A percentile compares a stretch with the other conserved stretches of the same genome.
Evolutionary conservation across 2,329 filamentous ascomycete species (phyloP).

Genomic region (Cladosporium halotolerans): DNA sequence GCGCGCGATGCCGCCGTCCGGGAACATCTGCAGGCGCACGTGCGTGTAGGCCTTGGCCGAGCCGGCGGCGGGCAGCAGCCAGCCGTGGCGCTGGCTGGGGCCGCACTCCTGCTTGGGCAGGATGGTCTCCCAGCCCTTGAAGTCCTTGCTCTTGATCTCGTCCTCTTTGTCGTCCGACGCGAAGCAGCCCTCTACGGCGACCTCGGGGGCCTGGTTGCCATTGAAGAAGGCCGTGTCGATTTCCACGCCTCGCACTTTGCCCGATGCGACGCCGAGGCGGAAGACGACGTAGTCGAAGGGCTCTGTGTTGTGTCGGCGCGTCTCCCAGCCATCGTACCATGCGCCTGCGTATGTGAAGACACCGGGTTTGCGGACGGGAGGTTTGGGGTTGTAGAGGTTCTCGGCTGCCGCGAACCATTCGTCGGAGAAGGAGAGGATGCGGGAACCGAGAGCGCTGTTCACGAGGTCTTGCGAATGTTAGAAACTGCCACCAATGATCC

Average conservation of each 20-base stretch:
- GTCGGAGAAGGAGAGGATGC: conserved; percentile 51
- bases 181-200: conserved; percentile 73
- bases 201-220: conserved; percentile 73
- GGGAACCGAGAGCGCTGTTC: conserved; percentile 45
- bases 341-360: conserved; percentile 55
- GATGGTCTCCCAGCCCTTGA: conserved; percentile 61
- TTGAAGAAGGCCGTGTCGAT: conserved; percentile 77
- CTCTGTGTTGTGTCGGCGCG: conserved; percentile 52
- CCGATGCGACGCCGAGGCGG: conserved; percentile 57
- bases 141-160: conserved; percentile 46
- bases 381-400: conserved; percentile 53
- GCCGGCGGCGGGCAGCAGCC: conserved; percentile 55
- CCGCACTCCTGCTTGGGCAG: conserved; percentile 65
- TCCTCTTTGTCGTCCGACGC: conserved; percentile 56
- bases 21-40: conserved; percentile 76
- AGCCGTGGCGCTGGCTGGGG: conserved; percentile 65
- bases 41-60: conserved; percentile 68
- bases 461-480: conserved; percentile 42
- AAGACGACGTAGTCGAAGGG: conserved; percentile 56
- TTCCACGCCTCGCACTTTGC: conserved; percentile 67
- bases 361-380: conserved; percentile 51
- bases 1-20: conserved; percentile 75
- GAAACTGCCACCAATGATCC: conserved; percentile 21
- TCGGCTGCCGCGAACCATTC: conserved; percentile 56
- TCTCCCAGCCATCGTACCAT: conserved; percentile 63